Base-by-base conservation (phyloP, 768 basidiomycete species). In the Pisolithus albus region DNA sequence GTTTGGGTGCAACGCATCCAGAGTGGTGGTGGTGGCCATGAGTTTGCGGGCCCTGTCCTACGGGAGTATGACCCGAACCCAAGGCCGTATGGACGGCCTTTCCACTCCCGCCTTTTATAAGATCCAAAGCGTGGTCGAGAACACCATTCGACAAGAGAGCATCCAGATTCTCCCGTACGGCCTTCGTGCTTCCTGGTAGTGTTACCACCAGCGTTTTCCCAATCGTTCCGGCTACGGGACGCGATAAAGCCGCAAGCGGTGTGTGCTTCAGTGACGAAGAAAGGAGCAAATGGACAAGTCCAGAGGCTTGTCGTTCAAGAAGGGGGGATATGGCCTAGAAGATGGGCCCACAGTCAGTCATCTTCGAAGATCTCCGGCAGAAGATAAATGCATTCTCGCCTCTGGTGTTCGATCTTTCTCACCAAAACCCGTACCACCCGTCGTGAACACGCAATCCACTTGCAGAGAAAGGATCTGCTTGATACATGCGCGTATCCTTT, bases 361-460 rank as follows among this genome's bases (percentile, higher is more conserved):
- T 30, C 8, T 9, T 15, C 49, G 37, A 18, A 7, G 24, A 5
- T 16, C 10, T 45, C 26, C 5, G 43, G 11, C 16, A 21, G n/a
- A 45, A 45, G 23, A 15, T 8, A 7, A 4, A 28, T 4, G 43
- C 21, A 24, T 49, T 8, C 5, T 43, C 45, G 88, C 91, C 77
- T 95, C 90, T 37, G 92, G 92, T 4, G 92, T 95, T 41, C 74
- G 70, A 67, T 95, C 92, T 56, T 86, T 72, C 28, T 78, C 72
- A 1, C 90, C 87, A 60, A 92, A 92, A 7, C 92, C 92, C 0
- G 92, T 95, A 5, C 92, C 92, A 16, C 92, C 92, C 0, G 87
- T 88, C 6, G 88, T 88, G 56, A 95, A 72, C 52, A 92, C 76
- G 77, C 82, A 83, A 63, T 91, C 83, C 13, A 85, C 70, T 72